phyloP scores from a whole-genome alignment of 108 stramenopile species.

The Cylindrotheca fusiformis region DNA sequence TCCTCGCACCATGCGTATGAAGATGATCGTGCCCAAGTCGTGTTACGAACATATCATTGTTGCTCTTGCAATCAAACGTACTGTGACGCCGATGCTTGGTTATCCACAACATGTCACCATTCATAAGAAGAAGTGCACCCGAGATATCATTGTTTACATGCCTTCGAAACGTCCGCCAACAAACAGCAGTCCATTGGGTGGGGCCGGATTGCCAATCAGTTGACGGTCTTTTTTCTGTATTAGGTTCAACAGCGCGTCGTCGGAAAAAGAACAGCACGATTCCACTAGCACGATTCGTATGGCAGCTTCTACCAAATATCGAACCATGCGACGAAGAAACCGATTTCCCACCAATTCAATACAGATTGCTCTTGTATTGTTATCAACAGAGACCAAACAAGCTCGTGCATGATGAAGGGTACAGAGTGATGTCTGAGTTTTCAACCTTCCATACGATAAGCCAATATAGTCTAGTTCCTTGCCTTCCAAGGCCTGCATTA shows the following conservation, averaged over 20 bases:
- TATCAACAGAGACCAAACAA: slow-evolving; percentile 27
- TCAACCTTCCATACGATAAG: slow-evolving; percentile 69
- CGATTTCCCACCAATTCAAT: slow-evolving; percentile 73
- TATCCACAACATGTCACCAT: background rate
- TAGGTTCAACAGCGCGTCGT: slow-evolving; percentile 38
- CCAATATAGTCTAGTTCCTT: slow-evolving; percentile 56
- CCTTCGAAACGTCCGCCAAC: slow-evolving; percentile 39
- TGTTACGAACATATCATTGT: background rate
- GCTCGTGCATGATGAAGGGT: slow-evolving; percentile 55
- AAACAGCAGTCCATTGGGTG: slow-evolving; percentile 70
- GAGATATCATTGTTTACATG: too few species aligned
- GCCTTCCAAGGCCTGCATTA: slow-evolving; percentile 49
- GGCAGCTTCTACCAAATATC: slow-evolving; percentile 62
- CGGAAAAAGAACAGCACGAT: background rate
- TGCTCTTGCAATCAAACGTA: background rate
- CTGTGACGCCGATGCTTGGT: slow-evolving; percentile 10
- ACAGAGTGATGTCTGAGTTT: slow-evolving; percentile 62
- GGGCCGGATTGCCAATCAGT: slow-evolving; percentile 41
- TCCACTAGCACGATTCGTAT: slow-evolving; percentile 30
- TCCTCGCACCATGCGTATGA: background rate
- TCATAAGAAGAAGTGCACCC: too few species aligned
- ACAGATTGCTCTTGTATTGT: slow-evolving; percentile 37
- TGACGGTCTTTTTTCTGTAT: slow-evolving; percentile 42
- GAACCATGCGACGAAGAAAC: slow-evolving; percentile 79
- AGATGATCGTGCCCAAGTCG: background rate